Evolutionary conservation across 2,329 filamentous ascomycete species (phyloP), one percentile per base, ranked within the genome.

Genomic region (Hypoxylon sp.): DNA sequence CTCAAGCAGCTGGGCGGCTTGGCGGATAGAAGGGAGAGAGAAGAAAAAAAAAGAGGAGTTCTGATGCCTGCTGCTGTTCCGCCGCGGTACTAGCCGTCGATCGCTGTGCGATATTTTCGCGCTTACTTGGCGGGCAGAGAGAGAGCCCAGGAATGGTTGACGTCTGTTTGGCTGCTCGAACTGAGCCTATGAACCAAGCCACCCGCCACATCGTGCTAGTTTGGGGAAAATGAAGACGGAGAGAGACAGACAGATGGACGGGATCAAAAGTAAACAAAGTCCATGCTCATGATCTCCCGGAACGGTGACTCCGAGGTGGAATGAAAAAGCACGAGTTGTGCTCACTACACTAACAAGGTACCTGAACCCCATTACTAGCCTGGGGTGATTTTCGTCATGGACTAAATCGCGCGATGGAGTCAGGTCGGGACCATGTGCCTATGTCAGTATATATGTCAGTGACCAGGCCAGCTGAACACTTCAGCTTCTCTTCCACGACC

Each of bases 21-120:
- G n/a, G n/a, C n/a, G n/a, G n/a, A n/a, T n/a, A n/a, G n/a, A n/a
- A n/a, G n/a, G n/a, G n/a, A n/a, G n/a, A n/a, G 27, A 10, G 13
- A 29, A 35, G 9, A 8, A 17, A 17, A 35, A 11, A 17, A 17
- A 35, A 35, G 5, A 17, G n/a, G 50, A 55, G 48, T 58, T 62
- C 48, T 15, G 41, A 35, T 55, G 59, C 59, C 48, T 62, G 55
- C 59, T 55, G 59, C 55, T 50, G 55, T 56, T 55, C 48, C 59
- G 55, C 59, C 59, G 59, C 55, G 55, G 55, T 56, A 53, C 58
- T 55, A 46, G 55, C 43, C 48, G 59, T 23, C 48, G 59, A 62
- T 62, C 59, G 50, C 29, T 55, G 6, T 53, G 48, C 59, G 42
- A 42, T n/a, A n/a, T 42, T 59, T 62, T 59, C 43, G 59, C 55